Evolutionary conservation across 345 rosid species (phyloP).

Genomic region (Pistacia vera): DNA sequence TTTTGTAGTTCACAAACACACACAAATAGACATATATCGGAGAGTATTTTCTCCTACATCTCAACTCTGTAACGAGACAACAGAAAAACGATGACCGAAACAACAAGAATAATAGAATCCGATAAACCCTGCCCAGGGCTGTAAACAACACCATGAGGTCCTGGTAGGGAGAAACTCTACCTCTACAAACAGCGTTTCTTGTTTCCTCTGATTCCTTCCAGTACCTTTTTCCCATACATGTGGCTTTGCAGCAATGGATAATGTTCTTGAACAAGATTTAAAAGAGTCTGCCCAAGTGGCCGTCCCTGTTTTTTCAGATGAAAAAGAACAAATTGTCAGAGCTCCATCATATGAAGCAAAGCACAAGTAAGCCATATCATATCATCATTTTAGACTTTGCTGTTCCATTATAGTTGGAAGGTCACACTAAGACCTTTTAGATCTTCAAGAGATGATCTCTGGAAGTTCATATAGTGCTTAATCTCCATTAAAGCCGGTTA

Average conservation of each 20-base stretch:
- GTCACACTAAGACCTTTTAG: no score
- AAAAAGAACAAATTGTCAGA: not conserved
- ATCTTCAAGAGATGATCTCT: no score
- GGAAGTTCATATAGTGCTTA: no score
- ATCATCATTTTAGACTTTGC: no score
- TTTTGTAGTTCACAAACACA: not conserved
- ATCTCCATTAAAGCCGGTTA: not conserved
- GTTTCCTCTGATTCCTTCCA: constrained; percentile 6
- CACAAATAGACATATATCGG: not conserved
- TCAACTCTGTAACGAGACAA: no score
- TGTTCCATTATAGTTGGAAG: no score
- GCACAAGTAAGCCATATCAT: no score
- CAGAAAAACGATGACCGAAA: not conserved
- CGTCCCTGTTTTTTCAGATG: constrained; percentile 5
- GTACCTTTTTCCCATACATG: constrained; percentile 22
- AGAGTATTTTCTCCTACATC: not conserved
- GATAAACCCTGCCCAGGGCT: not conserved
- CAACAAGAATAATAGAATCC: not conserved
- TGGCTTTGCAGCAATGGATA: constrained; percentile 12
- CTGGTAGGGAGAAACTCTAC: not conserved
- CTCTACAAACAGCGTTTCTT: not conserved
- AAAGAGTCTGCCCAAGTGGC: not conserved
- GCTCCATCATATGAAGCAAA: not conserved
- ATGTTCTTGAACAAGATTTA: not conserved
- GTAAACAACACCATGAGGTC: not conserved